Conservation (phyloP, 2,329 filamentous ascomycete species). For the Harringtonia aguacate region DNA sequence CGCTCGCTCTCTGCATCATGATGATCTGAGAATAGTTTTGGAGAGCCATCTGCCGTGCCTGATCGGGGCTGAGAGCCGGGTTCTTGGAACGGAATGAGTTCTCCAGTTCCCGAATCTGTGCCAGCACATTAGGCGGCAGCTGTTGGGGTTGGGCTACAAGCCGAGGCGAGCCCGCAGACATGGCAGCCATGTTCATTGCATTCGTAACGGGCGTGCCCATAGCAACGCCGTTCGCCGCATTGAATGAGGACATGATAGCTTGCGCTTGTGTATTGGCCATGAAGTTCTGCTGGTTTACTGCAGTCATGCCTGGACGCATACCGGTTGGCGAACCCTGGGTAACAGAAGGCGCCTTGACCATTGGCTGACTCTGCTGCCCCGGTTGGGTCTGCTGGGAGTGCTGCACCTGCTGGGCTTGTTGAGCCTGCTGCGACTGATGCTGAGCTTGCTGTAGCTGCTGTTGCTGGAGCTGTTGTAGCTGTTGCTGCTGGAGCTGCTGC, state of each 20-base stretch:
- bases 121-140: slow-evolving; percentile 34
- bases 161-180: slow-evolving; percentile 31
- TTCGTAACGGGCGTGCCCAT: slow-evolving; percentile 17
- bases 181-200: slow-evolving; percentile 32
- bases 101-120: slow-evolving; percentile 41
- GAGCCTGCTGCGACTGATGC: slow-evolving; percentile 18
- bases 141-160: slow-evolving; percentile 26
- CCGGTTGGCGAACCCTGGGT: slow-evolving; percentile 20
- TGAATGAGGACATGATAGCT: slow-evolving; percentile 40
- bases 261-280: slow-evolving; percentile 42
- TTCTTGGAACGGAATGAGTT: slow-evolving; percentile 39
- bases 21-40: slow-evolving; percentile 37
- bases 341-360: slow-evolving; percentile 12
- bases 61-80: slow-evolving; percentile 37
- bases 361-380: slow-evolving; percentile 29
- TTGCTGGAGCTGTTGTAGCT: slow-evolving; percentile 10
- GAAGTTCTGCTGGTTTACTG: slow-evolving; percentile 41
- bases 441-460: slow-evolving; percentile 13
- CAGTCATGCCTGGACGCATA: slow-evolving; percentile 26
- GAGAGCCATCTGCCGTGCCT: slow-evolving; percentile 38
- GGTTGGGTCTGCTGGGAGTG: slow-evolving; percentile 28
- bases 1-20: slow-evolving; percentile 35
- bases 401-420: slow-evolving; percentile 15
- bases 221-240: slow-evolving; percentile 28
- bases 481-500: slow-evolving; percentile 41